Evolutionary conservation across 2,329 filamentous ascomycete species (phyloP).

Genomic region (Periconia sp.): DNA sequence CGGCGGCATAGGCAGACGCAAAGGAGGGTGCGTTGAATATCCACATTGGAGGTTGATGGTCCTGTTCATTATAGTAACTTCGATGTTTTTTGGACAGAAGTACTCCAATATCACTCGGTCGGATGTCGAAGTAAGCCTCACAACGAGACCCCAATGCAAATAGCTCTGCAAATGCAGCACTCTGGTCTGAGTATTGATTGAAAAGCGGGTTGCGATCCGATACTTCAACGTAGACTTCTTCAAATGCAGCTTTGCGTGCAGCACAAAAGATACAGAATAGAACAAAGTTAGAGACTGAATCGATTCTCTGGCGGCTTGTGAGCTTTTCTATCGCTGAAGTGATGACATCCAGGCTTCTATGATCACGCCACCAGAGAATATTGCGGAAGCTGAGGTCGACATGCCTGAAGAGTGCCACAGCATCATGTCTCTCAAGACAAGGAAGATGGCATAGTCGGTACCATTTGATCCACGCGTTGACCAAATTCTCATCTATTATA

Average conservation of each 20-base stretch:
- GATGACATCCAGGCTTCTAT: conserved; percentile 32
- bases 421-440: conserved; percentile 22
- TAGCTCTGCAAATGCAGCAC: conserved; percentile 64
- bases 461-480: conserved; percentile 37
- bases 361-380: conserved; percentile 33
- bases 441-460: conserved; percentile 34
- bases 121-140: conserved; percentile 63
- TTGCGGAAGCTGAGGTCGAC: conserved; percentile 27
- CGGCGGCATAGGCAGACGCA: conserved; percentile 55
- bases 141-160: conserved; percentile 66
- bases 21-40: conserved; percentile 53
- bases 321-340: conserved; percentile 30
- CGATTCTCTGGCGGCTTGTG: conserved; percentile 21
- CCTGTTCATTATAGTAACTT: conserved; percentile 43
- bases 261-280: conserved; percentile 61
- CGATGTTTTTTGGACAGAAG: conserved; percentile 43
- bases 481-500: conserved; percentile 32
- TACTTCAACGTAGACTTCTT: conserved; percentile 65
- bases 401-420: conserved; percentile 36
- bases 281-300: conserved; percentile 54
- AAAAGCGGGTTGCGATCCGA: conserved; percentile 64
- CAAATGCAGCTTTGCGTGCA: conserved; percentile 58
- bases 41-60: conserved; percentile 53
- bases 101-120: conserved; percentile 39
- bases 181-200: conserved; percentile 63